phyloP scores from a whole-genome alignment of 306 rosid genomes.

The Bauhinia variegata region DNA sequence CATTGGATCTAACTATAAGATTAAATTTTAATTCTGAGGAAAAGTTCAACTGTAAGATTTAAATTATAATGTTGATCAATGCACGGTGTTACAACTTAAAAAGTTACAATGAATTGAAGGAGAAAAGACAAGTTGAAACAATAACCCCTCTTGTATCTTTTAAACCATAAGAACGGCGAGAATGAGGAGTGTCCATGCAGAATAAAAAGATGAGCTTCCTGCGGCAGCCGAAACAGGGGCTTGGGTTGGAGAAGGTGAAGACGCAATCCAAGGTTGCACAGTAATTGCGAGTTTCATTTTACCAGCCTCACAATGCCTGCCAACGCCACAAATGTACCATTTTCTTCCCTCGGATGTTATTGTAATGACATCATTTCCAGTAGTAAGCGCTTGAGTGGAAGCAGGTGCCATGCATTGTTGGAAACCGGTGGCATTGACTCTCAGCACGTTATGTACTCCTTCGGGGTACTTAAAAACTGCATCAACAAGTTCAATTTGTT shows the following conservation, averaged over 20 bases:
- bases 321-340: conserved; percentile 56
- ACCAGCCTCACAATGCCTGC: conserved; percentile 39
- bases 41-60: background rate
- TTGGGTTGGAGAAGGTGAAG: conserved; percentile 1
- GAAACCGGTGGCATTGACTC: conserved; percentile 49
- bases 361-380: conserved; percentile 42
- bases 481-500: background rate
- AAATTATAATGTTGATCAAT: background rate
- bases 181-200: background rate
- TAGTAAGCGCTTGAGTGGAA: conserved; percentile 17
- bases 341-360: conserved; percentile 46
- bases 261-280: conserved; percentile 4
- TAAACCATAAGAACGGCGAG: conserved; percentile 3
- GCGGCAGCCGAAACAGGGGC: conserved; percentile 3
- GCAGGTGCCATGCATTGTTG: conserved; percentile 35
- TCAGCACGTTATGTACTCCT: conserved; percentile 44
- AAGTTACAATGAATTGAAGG: background rate
- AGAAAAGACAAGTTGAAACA: background rate
- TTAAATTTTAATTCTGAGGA: no score
- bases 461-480: conserved; percentile 48
- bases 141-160: background rate
- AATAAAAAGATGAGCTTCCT: background rate
- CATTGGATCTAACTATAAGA: no score
- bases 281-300: conserved; percentile 49
- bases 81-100: background rate